phyloP scores from a whole-genome alignment of 2,329 filamentous ascomycete genomes.

The Xylaria multiplex region DNA sequence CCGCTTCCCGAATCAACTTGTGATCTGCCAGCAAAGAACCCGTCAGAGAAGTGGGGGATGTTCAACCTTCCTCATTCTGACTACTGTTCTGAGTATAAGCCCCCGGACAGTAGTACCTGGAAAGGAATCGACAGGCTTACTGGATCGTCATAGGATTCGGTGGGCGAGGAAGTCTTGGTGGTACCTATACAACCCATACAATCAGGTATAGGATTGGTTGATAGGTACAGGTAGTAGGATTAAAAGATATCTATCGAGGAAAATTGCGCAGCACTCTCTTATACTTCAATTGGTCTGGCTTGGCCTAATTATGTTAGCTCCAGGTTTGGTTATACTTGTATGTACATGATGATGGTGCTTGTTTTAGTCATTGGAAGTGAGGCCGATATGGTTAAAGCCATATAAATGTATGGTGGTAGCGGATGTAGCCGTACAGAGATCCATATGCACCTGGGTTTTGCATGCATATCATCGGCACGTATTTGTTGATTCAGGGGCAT shows the following conservation, averaged over 20 bases:
- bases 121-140: slow-evolving; percentile 24
- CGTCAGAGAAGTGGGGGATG: not conserved
- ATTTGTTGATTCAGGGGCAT: slow-evolving; percentile 30
- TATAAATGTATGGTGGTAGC: not conserved
- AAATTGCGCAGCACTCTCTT: not conserved
- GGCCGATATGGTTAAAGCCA: too few relatives aligned
- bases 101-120: not conserved
- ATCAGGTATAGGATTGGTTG: too few relatives aligned
- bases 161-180: not conserved
- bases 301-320: too few relatives aligned
- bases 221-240: not conserved
- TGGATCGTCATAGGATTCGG: slow-evolving; percentile 23
- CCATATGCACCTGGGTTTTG: slow-evolving; percentile 12
- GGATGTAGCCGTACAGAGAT: too few relatives aligned
- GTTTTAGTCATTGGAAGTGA: not conserved
- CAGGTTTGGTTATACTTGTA: too few relatives aligned
- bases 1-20: slow-evolving; percentile 22
- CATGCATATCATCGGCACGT: slow-evolving; percentile 15
- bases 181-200: too few relatives aligned
- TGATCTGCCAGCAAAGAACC: slow-evolving; percentile 22
- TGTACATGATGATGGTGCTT: too few relatives aligned
- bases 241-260: not conserved
- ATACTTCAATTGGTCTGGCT: not conserved
- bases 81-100: not conserved
- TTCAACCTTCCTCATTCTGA: slow-evolving; percentile 4